These are phyloP conservation scores for Camellia sinensis DNA, from an alignment of 148 eudicot genomes.

Conservation along the genomic window DNA sequence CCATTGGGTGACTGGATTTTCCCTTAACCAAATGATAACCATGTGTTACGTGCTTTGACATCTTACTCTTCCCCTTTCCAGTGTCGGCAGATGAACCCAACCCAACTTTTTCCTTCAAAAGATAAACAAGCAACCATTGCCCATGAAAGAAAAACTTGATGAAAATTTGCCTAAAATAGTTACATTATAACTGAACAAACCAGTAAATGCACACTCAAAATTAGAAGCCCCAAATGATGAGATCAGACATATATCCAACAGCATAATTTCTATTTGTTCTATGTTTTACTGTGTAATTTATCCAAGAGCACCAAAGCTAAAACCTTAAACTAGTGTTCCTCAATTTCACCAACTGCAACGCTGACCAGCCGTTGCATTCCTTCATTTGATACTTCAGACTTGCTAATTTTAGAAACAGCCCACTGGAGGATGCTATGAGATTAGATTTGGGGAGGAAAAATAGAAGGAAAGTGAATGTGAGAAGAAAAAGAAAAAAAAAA, in stretches of 20 bases:
- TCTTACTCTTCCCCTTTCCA: conserved; percentile 84
- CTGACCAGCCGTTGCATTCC: neutral
- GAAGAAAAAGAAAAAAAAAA: too few relatives aligned
- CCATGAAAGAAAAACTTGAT: neutral
- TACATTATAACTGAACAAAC: neutral
- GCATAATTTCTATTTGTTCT: neutral
- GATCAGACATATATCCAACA: neutral
- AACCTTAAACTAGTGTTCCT: neutral
- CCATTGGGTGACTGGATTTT: conserved; percentile 78
- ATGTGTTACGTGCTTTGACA: conserved; percentile 58
- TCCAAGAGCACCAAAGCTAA: neutral
- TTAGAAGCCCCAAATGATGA: neutral
- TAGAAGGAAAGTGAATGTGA: too few relatives aligned
- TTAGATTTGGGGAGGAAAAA: too few relatives aligned
- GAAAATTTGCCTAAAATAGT: neutral
- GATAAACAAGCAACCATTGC: neutral
- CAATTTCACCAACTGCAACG: neutral
- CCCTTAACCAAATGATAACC: conserved; percentile 82
- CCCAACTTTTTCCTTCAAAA: conserved; percentile 75
- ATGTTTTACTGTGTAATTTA: neutral
- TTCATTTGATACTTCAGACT: neutral
- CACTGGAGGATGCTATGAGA: neutral
- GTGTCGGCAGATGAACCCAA: conserved; percentile 52
- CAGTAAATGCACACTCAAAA: neutral
- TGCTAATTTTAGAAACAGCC: neutral